Evolutionary conservation across 257 asterid species (phyloP), one percentile per base, ranked within the genome.

Genomic region (Linderniella brevidens): DNA sequence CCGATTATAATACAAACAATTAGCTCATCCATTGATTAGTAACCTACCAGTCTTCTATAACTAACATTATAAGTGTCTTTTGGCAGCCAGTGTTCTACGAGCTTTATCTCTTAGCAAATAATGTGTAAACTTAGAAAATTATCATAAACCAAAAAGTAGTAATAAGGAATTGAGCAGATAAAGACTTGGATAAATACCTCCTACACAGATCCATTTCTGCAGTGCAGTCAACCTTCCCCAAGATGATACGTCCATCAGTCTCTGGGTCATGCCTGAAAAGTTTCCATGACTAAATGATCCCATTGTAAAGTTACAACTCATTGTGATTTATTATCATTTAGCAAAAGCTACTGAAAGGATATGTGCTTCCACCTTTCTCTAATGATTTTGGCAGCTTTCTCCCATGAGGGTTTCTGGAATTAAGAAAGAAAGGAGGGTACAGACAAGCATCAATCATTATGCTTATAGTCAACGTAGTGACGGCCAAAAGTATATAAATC

Each of bases 381-480:
- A n/a, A 86, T 68, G 52, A 71, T 77, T 65, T 54, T 77, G 68
- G 94, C 90, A 49, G 97, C 93, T 73, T 86, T 86, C 76, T 86
- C 97, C 97, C 97, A 86, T 14, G 98, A 72, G 64, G 93, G 94
- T 88, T 84, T 84, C 98, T 88, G 88, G 47, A 50, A 68, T 12
- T 47, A 61, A 20, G 40, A 36, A 59, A 35, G 56, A 32, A 56
- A 42, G 40, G 37, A 53, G 40, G 37, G 49, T 51, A 46, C 42
- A 50, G 14, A 39, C 4, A 39, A 11, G 13, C 43, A 39, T 39
- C 15, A 39, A 39, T 10, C 43, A 44, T 44, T 18, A 13, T 18
- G 11, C 13, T 17, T n/a, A 44, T 18, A 43, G 9, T 3, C 18
- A 8, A 15, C 1, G 16, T 9, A 43, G 17, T 43, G 17, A 53